Conservation (phyloP, 1,284 basidiomycete genomes). For the Cutaneotrichosporon spelunceum region DNA sequence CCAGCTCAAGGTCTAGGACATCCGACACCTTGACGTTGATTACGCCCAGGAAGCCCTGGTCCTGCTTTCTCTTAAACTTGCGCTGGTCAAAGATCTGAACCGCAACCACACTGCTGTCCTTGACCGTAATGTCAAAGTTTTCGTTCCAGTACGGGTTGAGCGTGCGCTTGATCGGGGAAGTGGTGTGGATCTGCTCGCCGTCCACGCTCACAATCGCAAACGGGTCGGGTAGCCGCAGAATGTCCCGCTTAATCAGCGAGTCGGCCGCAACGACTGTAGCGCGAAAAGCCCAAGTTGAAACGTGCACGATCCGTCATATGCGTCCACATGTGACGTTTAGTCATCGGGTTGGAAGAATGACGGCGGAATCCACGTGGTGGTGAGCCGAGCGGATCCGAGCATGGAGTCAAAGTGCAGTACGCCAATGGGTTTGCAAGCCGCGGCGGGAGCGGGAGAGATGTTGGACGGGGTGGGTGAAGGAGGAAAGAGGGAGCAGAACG, state of each 20-base stretch:
- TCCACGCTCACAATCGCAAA: slow-evolving; percentile 94
- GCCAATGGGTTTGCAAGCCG: too few species aligned
- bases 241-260: slow-evolving; percentile 81
- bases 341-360: background rate
- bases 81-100: slow-evolving; percentile 97
- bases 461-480: background rate
- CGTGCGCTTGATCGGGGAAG: slow-evolving; percentile 82
- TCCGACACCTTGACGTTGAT: slow-evolving; percentile 87
- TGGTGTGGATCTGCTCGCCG: slow-evolving; percentile 89
- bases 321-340: background rate
- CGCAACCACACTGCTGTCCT: slow-evolving; percentile 83
- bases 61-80: slow-evolving; percentile 81
- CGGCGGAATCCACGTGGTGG: slow-evolving; percentile 6
- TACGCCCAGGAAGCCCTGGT: slow-evolving; percentile 91
- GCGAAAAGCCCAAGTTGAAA: background rate
- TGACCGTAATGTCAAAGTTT: slow-evolving; percentile 83
- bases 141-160: slow-evolving; percentile 93
- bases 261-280: slow-evolving; percentile 78
- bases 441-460: background rate
- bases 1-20: slow-evolving; percentile 82
- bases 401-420: background rate
- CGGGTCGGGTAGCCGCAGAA: slow-evolving; percentile 86
- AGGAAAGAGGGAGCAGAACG: background rate
- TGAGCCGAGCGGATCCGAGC: background rate
- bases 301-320: background rate